phyloP scores from a whole-genome alignment of 768 basidiomycete genomes.

The Macrolepiota dolichaula region DNA sequence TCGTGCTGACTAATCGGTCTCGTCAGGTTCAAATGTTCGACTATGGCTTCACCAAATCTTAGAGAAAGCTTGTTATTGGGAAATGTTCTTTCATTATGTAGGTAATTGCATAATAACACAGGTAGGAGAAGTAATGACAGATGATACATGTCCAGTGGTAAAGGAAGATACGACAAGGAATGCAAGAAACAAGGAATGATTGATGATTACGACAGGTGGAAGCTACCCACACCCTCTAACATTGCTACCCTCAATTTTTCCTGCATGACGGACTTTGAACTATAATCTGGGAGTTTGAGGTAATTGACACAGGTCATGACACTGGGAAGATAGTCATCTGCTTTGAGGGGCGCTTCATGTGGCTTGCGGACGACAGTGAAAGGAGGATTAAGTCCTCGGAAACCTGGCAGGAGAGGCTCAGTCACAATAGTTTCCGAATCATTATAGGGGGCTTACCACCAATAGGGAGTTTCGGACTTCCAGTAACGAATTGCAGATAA shows the following conservation, averaged over 20 bases:
- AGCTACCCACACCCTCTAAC: constrained; percentile 92
- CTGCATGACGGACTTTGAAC: constrained; percentile 78
- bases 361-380: constrained; percentile 97
- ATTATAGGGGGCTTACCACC: constrained; percentile 60
- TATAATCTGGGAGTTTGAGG: constrained; percentile 94
- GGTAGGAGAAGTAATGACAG: constrained; percentile 1
- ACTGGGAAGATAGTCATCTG: constrained; percentile 93
- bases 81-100: constrained; percentile 3
- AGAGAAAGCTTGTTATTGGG: background rate
- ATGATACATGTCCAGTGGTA: constrained; percentile 10
- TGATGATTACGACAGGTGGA: constrained; percentile 83
- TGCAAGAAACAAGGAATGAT: constrained; percentile 11
- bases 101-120: constrained; percentile 3
- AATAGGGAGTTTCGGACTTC: constrained; percentile 94
- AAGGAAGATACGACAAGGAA: constrained; percentile 3
- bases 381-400: constrained; percentile 90
- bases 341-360: constrained; percentile 84
- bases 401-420: constrained; percentile 50
- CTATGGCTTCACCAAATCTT: background rate
- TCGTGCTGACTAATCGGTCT: background rate
- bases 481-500: constrained; percentile 95
- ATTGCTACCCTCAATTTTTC: constrained; percentile 84
- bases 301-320: constrained; percentile 99
- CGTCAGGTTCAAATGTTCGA: background rate
- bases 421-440: background rate